Evolutionary conservation across 768 basidiomycete species (phyloP), one percentile per base, ranked within the genome.

Genomic region (Macrolepiota fuliginosa): DNA sequence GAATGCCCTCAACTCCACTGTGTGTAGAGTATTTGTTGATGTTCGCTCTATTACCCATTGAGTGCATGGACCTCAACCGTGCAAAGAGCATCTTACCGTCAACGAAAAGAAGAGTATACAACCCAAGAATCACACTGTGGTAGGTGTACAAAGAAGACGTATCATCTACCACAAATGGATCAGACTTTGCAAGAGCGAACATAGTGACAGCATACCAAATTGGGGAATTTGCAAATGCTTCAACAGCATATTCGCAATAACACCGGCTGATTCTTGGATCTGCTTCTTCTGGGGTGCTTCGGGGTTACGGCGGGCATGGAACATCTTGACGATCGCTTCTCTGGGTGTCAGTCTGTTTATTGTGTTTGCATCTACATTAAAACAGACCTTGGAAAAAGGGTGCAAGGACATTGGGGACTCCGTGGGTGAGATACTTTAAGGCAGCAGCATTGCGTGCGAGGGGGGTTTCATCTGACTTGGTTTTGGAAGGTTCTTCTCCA

Each of bases 331-430:
- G 68, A 93, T 85, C 13, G 94, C 93, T 95, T 56, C 37, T 51
- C 22, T 19, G 58, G 50, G 54, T 19, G 36, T 55, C 40, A 55
- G 22, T 56, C 17, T 58, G 27, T 36, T 27, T 25, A 50, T 12
- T 17, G 11, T 45, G 15, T 19, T 45, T n/a, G 54, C 13, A 12
- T 5, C 37, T 1, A 25, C 7, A 55, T 24, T 37, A 45, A 27
- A 53, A 71, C 78, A 61, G 73, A 93, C 94, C 86, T 82, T 93
- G 92, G 74, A 94, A 92, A 73, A 97, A 90, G 1, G 94, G 91
- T 1, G 87, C 83, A 61, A 95, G 74, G 2, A 87, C 81, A 37
- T 81, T 84, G 0, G 93, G 92, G 54, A 95, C 79, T 27, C 91
- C 88, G 63, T 87, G 87, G 0, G 90, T 87, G 45, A 96, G 76